A percentile compares a stretch with the other conserved stretches of the same genome.
phyloP scores from a whole-genome alignment of 352 stramenopile genomes.

The Phytophthora melonis region DNA sequence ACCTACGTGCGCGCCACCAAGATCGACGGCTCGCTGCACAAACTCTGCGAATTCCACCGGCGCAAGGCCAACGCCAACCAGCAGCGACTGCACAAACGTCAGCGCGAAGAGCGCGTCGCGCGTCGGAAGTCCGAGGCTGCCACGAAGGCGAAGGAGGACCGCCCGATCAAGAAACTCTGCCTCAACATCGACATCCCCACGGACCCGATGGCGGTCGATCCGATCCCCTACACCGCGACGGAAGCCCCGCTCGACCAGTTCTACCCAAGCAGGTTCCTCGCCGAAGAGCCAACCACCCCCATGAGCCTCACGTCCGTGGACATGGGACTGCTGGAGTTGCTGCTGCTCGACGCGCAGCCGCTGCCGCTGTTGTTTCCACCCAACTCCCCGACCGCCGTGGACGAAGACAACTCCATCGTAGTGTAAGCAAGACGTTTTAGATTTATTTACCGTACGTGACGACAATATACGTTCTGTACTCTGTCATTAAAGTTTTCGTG shows the following conservation, averaged over 20 bases:
- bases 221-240: background rate
- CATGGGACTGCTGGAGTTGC: background rate
- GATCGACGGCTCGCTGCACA: conserved; percentile 58
- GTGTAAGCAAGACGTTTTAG: background rate
- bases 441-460: background rate
- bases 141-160: background rate
- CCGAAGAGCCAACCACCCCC: background rate
- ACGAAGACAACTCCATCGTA: background rate
- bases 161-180: background rate
- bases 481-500: too few species aligned
- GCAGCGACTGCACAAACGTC: conserved; percentile 51
- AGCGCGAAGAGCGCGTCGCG: conserved; percentile 17
- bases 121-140: background rate
- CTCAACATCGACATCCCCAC: background rate
- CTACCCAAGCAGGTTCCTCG: background rate
- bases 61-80: conserved; percentile 64
- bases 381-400: background rate
- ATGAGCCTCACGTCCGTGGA: background rate
- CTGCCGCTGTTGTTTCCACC: background rate
- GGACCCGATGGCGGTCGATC: background rate
- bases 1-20: conserved; percentile 51
- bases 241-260: background rate
- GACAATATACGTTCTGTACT: background rate
- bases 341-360: conserved; percentile 1
- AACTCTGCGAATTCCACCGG: conserved; percentile 64